Evolutionary conservation across 2,329 filamentous ascomycete species (phyloP), one percentile per base, ranked within the genome.

Genomic region (Rhynchosporium agropyri): DNA sequence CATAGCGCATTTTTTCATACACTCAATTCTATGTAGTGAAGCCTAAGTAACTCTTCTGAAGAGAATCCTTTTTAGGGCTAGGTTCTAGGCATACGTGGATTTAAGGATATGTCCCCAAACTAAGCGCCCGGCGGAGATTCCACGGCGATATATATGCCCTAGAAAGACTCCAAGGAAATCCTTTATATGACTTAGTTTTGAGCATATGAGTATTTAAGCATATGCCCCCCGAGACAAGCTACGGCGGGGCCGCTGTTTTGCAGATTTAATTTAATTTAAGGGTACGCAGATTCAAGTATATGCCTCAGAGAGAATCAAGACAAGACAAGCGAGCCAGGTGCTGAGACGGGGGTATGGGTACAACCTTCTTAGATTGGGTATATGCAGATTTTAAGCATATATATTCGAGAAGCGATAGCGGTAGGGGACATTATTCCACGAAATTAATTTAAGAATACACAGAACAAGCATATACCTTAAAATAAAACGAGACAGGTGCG

Each of bases 161-260:
- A 3, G n/a, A 46, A 46, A 20, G 43, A 46, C 43, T 46, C n/a
- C 9, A 8, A 46, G n/a, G n/a, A 46, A 46, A 46, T 46, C 43
- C 43, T 46, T 46, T 26, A 20, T 20, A 20, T 26, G 4, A 46
- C 43, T 46, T 46, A 3, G n/a, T 46, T 46, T 46, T 20, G 9
- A 46, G 43, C n/a, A 46, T 46, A 46, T 20, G n/a, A 46, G 26
- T 46, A 46, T 46, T 46, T 46, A 46, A 46, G 43, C 43, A 46
- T 46, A 46, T 46, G 43, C 43, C 43, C 1, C 43, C 3, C 3
- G 3, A 46, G n/a, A 46, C 7, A 46, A 2, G 1, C 43, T 15
- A 26, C n/a, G 9, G 43, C 20, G 20, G 43, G n/a, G 43, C 1
- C 13, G 15, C 43, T n/a, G 6, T 46, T 46, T 20, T 46, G 43